A percentile compares a stretch with the other conserved stretches of the same genome.
phyloP scores from a whole-genome alignment of 73 alveolate genomes.

The Paramecium pentaurelia region DNA sequence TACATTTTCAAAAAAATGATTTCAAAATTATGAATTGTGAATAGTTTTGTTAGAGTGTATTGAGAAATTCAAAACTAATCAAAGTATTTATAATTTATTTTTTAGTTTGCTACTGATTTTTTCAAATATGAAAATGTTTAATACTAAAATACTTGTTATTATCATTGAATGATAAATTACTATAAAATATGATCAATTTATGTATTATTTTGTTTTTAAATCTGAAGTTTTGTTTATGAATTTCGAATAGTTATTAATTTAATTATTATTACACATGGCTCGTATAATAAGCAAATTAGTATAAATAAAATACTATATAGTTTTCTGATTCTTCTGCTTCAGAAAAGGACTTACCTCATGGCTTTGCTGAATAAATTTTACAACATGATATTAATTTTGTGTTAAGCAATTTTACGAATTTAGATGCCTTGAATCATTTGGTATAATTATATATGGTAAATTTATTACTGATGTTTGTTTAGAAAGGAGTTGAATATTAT shows the following conservation, averaged over 20 bases:
- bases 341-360: background rate
- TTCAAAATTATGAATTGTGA: background rate
- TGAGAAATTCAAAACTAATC: background rate
- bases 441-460: slow-evolving; percentile 24
- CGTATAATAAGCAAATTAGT: background rate
- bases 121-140: background rate
- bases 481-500: slow-evolving; percentile 14
- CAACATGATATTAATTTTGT: slow-evolving; percentile 1
- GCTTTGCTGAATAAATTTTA: background rate
- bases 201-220: too few species aligned
- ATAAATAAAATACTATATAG: background rate
- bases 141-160: background rate
- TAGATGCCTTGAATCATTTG: slow-evolving; percentile 6
- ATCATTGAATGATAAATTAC: background rate
- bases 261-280: background rate
- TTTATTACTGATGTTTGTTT: background rate
- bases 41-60: background rate
- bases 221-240: background rate
- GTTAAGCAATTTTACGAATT: background rate
- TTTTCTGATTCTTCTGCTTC: background rate
- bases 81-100: background rate
- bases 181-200: background rate
- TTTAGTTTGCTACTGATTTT: slow-evolving; percentile 12
- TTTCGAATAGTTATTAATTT: background rate
- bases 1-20: background rate